phyloP scores from a whole-genome alignment of 2,329 filamentous ascomycete species.

The Amauroascus niger region DNA sequence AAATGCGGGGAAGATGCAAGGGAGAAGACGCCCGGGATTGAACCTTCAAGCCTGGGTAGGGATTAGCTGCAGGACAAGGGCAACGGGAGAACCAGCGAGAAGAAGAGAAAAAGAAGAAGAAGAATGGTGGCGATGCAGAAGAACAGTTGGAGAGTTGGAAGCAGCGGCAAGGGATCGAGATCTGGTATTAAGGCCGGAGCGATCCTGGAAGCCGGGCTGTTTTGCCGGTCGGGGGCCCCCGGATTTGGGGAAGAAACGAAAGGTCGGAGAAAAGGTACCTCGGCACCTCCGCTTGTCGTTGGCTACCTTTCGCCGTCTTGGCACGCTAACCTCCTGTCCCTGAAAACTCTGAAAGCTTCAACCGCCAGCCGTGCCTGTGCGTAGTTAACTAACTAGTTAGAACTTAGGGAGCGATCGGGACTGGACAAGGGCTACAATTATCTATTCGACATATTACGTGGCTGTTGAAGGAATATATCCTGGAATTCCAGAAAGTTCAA shows the following conservation, averaged over 20 bases:
- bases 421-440: too few relatives aligned
- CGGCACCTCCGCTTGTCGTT: constrained; percentile 6
- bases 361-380: too few relatives aligned
- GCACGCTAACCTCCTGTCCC: background rate
- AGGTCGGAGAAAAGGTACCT: background rate
- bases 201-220: background rate
- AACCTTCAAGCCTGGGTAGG: background rate
- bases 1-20: constrained; percentile 5
- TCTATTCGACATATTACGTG: too few relatives aligned
- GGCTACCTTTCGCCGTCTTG: constrained; percentile 9
- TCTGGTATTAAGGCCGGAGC: background rate
- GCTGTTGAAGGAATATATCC: too few relatives aligned
- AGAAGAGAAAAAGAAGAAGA: background rate
- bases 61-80: background rate
- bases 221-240: constrained; percentile 4
- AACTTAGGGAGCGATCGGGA: too few relatives aligned
- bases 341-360: background rate
- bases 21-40: background rate
- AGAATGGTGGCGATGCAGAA: too few relatives aligned
- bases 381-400: too few relatives aligned
- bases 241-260: background rate
- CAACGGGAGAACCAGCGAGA: background rate
- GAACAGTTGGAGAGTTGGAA: background rate
- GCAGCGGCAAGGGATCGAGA: background rate
- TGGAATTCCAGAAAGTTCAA: too few relatives aligned